A percentile compares a stretch with the other conserved stretches of the same genome.
Evolutionary conservation across 169 alveolate genomes (phyloP).

Genomic region (Blepharisma undulans): DNA sequence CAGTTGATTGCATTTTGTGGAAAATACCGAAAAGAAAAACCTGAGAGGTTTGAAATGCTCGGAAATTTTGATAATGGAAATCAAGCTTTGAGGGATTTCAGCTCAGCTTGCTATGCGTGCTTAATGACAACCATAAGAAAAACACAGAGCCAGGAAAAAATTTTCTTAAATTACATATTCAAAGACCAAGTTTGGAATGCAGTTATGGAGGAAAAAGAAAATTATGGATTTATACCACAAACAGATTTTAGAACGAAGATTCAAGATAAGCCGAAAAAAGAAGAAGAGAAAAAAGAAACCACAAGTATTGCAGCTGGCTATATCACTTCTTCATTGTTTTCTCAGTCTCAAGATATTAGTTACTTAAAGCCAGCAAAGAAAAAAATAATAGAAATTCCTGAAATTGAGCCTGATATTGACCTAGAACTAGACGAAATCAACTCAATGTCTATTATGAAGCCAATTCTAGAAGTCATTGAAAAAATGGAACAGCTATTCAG

Average conservation of each 20-base stretch:
- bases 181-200: conserved; percentile 15
- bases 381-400: not conserved
- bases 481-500: conserved; percentile 61
- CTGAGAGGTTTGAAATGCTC: not conserved
- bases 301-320: not conserved
- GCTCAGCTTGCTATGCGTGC: not conserved
- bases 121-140: not conserved
- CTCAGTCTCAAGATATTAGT: conserved; percentile 19
- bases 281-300: not conserved
- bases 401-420: not conserved
- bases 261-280: not conserved
- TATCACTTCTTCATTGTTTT: conserved; percentile 22
- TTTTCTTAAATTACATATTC: conserved; percentile 9
- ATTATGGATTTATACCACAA: conserved; percentile 15
- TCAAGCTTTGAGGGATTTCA: not conserved
- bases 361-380: not conserved
- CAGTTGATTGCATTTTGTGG: conserved; percentile 40
- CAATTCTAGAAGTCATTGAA: conserved; percentile 65
- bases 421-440: conserved; percentile 68
- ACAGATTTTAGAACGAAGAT: not conserved
- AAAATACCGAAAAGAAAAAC: conserved; percentile 16
- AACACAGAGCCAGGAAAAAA: conserved; percentile 43
- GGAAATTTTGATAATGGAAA: not conserved
- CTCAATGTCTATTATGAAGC: conserved; percentile 80
- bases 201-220: conserved; percentile 10